Evolutionary conservation across 345 rosid genomes (phyloP).

Genomic region (Dipteronia dyeriana): DNA sequence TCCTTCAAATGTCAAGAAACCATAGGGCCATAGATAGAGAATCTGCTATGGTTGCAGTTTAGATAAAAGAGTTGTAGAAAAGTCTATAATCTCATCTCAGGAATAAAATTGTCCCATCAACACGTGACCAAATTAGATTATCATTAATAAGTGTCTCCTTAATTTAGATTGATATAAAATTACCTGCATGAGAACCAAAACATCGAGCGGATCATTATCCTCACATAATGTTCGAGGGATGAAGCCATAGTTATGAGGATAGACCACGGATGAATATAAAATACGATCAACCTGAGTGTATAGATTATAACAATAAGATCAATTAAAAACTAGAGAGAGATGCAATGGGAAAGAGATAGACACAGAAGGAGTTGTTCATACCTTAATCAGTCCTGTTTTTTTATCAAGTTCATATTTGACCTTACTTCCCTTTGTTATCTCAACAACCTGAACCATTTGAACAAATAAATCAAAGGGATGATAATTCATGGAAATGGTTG

Average conservation of each 20-base stretch:
- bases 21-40: not conserved
- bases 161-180: not conserved
- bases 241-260: constrained; percentile 99
- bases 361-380: constrained; percentile 22
- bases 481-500: not conserved
- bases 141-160: not conserved
- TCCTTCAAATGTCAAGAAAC: not conserved
- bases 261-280: constrained; percentile 92
- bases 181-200: constrained; percentile 94
- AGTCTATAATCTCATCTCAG: not conserved
- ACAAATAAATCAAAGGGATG: constrained; percentile 4
- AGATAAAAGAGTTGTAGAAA: not conserved
- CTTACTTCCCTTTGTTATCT: constrained; percentile 95
- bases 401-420: constrained; percentile 98
- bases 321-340: constrained; percentile 16
- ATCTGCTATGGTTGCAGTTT: not conserved
- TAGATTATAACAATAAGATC: constrained; percentile 16
- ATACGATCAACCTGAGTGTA: constrained; percentile 73
- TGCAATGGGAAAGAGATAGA: not conserved
- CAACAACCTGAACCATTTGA: constrained; percentile 63
- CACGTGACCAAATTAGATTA: not conserved
- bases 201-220: constrained; percentile 96
- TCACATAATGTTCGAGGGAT: constrained; percentile 91
- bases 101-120: not conserved
- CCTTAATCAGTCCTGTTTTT: constrained; percentile 94